Evolutionary conservation across 2,329 filamentous ascomycete species (phyloP), one percentile per base, ranked within the genome.

Genomic region (Fusarium concolor): DNA sequence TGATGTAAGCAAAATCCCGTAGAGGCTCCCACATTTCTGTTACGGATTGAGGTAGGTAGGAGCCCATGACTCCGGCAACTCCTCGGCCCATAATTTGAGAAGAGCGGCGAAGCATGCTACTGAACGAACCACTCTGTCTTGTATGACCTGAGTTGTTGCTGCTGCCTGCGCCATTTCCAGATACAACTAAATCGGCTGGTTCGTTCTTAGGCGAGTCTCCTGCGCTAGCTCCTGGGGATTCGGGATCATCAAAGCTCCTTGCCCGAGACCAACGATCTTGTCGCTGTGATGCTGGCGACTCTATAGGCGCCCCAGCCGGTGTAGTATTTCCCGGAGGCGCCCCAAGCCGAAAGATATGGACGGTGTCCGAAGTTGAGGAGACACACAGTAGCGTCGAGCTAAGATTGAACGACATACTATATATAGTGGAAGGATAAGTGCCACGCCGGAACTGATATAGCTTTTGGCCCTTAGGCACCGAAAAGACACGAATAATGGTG

Each of bases 341-440:
- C 52, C 83, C 84, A 20, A 99, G 85, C 55, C 94, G 93, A 83
- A 99, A 99, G 51, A 99, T 94, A 77, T 99, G 96, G 11, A 99
- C 91, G 0, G 96, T 99, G 75, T 99, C 96, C 1, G 94, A 97
- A 2, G 94, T 94, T 5, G 95, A 98, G 7, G 96, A 98, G 39
- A 99, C 94, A 75, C 94, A 97, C 35, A 99, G 87, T 12, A 99
- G 84, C 2, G 94, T 97, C 4, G 94, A 97, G 61, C 92, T 94
- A 49, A 94, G 90, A 79, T 99, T 99, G 82, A 99, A 99, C 2
- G 94, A 97, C 94, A 99, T 97, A 87, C 94, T 97, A 81, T 94
- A 97, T 72, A 99, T 99, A 39, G 93, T 91, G 3, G 94, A 94
- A 1, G 96, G 96, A 79, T 97, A 97, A 4, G 95, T 97, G 42